Evolutionary conservation across 805 yeast genomes (phyloP).

Genomic region (Nakazawaea anatomiae): DNA sequence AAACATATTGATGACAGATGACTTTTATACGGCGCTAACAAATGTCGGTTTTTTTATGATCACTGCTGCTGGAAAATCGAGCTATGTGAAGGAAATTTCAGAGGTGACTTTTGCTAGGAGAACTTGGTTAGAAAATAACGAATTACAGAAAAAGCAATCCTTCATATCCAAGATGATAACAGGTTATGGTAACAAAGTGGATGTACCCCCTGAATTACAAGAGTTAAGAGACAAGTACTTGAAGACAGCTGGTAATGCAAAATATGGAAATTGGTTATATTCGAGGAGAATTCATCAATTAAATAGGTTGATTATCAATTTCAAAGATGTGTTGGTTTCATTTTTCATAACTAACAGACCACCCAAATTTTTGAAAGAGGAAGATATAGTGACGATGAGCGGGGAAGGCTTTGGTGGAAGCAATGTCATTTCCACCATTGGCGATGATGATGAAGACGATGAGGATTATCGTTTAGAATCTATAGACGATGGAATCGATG

Average conservation of each 20-base stretch:
- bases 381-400: slow-evolving; percentile 15
- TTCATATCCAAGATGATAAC: slow-evolving; percentile 2
- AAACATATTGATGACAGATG: slow-evolving; percentile 45
- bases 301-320: slow-evolving; percentile 4
- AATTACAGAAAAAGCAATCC: not conserved
- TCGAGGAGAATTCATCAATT: slow-evolving; percentile 11
- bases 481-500: not conserved
- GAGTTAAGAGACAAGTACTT: slow-evolving; percentile 12
- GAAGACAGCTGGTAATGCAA: slow-evolving; percentile 5
- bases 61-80: slow-evolving; percentile 61
- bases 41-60: slow-evolving; percentile 59
- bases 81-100: slow-evolving; percentile 56
- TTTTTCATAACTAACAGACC: not conserved
- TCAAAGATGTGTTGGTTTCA: slow-evolving; percentile 7
- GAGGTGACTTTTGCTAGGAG: slow-evolving; percentile 38
- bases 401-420: slow-evolving; percentile 19
- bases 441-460: slow-evolving; percentile 6
- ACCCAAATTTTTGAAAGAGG: slow-evolving; percentile 3
- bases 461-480: not conserved
- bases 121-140: slow-evolving; percentile 47
- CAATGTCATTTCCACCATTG: slow-evolving; percentile 19
- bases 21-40: slow-evolving; percentile 57
- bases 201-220: slow-evolving; percentile 22
- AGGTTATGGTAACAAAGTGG: slow-evolving; percentile 22
- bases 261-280: slow-evolving; percentile 14